Evolutionary conservation across 1,284 basidiomycete genomes (phyloP), one percentile per base, ranked within the genome.

Genomic region (Sporisorium reilianum): DNA sequence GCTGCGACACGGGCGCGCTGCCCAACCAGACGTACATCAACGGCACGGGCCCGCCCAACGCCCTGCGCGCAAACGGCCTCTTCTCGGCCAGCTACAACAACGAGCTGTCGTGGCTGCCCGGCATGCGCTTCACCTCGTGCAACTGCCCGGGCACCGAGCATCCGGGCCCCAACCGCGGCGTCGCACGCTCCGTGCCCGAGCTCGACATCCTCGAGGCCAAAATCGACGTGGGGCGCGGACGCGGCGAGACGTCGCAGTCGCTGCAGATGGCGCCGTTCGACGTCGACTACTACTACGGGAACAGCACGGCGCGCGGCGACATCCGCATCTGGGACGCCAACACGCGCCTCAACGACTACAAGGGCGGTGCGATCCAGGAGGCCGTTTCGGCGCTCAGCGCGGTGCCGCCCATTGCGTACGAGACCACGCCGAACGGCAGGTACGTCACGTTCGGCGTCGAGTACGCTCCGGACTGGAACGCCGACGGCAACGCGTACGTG

Each of bases 181-280:
- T 79, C 8, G 85, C 80, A 4, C 79, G 85, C 9, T 72, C 75
- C n/a, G 82, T 79, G 12, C 85, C 85, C 5, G 85, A 85, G 57
- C 55, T 85, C 28, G 85, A 85, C 59, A 79, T 85, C 28, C 72
- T 83, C 53, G 84, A 85, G 68, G 79, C 83, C 18, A 88, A 90
- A 74, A 87, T 87, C 89, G 85, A 90, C 89, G 82, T 64, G 0
- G 64, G 63, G n/a, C 46, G 56, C 3, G 84, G 81, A 3, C 61
- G 61, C 45, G 73, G 75, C 16, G 68, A 74, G 23, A 81, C 80
- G 0, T 85, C 81, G 62, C 75, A 81, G 62, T 83, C 83, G 9
- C 70, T 80, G 42, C 84, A 85, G 53, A 77, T 81, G 58, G 84
- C 84, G 1, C 85, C 85, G 0, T 85, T 83, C 66, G 81, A 83